Percentiles rank a stretch among this genome's conserved stretches.
Evolutionary conservation across 805 yeast genomes (phyloP).

Genomic region (Barnettozyma vustinii): DNA sequence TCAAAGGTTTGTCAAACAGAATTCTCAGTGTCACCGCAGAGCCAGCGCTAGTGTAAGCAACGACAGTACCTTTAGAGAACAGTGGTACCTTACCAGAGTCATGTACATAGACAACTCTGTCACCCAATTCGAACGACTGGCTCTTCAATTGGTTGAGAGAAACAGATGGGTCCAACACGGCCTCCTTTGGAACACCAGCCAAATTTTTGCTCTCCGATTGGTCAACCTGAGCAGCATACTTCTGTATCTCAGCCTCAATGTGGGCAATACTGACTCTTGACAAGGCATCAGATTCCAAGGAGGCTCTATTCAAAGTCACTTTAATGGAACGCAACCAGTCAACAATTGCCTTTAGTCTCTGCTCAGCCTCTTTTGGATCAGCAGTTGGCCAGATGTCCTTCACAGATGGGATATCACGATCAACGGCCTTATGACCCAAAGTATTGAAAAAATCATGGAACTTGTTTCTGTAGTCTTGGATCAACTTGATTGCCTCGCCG

Average conservation of each 20-base stretch:
- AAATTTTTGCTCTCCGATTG: constrained; percentile 49
- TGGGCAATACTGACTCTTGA: constrained; percentile 58
- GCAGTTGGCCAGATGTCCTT: constrained; percentile 32
- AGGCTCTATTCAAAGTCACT: constrained; percentile 53
- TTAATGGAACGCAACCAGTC: constrained; percentile 46
- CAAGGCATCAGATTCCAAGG: constrained; percentile 73
- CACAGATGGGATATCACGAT: constrained; percentile 26
- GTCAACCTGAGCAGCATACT: constrained; percentile 40
- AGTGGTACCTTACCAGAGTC: constrained; percentile 87
- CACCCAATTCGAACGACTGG: constrained; percentile 83
- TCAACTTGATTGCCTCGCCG: constrained; percentile 60
- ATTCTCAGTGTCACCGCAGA: constrained; percentile 58
- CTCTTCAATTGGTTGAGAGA: constrained; percentile 66
- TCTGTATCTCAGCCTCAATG: constrained; percentile 57
- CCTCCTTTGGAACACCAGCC: constrained; percentile 79
- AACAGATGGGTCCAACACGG: constrained; percentile 69
- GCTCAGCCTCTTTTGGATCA: constrained; percentile 24
- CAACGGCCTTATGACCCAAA: constrained; percentile 26
- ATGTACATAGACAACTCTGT: constrained; percentile 79
- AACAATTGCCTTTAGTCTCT: constrained; percentile 26
- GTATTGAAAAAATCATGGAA: constrained; percentile 59
- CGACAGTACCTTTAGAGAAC: constrained; percentile 86
- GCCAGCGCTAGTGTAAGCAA: constrained; percentile 61
- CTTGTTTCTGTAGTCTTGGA: constrained; percentile 51
- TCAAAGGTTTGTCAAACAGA: constrained; percentile 74